Conservation (phyloP, 768 basidiomycete genomes). For the Suillus subalutaceus region DNA sequence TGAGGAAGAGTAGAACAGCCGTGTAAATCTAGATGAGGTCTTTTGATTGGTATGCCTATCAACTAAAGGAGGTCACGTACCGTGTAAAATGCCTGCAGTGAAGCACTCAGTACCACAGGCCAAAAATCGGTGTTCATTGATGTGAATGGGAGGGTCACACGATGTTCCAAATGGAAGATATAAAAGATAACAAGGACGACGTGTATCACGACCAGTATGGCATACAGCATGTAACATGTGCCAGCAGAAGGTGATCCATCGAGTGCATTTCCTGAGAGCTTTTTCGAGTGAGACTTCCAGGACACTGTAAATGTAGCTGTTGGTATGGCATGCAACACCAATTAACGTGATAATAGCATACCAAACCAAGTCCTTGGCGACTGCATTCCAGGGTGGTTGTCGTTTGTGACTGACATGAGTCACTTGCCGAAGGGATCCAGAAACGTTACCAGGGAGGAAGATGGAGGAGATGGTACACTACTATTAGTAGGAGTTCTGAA, state of each 20-base stretch:
- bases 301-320: background rate
- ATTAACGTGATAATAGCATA: background rate
- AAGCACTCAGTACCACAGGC: slow-evolving; percentile 6
- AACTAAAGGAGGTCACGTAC: background rate
- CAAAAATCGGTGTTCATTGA: background rate
- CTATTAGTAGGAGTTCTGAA: background rate
- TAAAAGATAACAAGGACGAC: background rate
- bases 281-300: too few relatives aligned
- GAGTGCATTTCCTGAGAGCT: background rate
- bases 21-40: slow-evolving; percentile 3
- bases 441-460: background rate
- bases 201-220: slow-evolving; percentile 15
- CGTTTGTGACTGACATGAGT: background rate
- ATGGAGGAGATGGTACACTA: background rate
- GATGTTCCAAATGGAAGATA: slow-evolving; percentile 1
- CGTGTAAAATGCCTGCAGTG: slow-evolving; percentile 9
- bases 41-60: background rate
- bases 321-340: background rate
- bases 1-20: slow-evolving; percentile 8
- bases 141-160: background rate
- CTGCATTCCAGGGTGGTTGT: background rate
- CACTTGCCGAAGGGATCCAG: background rate
- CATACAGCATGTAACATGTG: slow-evolving; percentile 11
- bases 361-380: background rate
- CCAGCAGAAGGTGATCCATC: background rate